These are phyloP conservation scores for Neurospora sp. DNA, from an alignment of 495 filamentous ascomycete genomes.

Conservation along the genomic window DNA sequence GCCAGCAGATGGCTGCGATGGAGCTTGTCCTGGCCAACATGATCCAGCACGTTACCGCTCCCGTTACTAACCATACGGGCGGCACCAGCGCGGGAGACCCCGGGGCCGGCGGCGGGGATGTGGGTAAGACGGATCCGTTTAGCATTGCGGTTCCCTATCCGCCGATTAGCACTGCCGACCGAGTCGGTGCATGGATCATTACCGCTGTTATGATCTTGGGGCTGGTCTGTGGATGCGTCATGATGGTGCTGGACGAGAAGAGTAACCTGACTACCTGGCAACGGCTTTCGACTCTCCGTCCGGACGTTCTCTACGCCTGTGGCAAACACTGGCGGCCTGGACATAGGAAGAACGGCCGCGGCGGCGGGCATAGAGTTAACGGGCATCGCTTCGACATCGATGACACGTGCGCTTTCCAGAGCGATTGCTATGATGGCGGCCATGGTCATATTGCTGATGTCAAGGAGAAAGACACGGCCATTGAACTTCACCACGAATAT, in stretches of 20 bases:
- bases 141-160: slow-evolving; percentile 7
- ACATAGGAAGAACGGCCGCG: background rate
- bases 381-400: background rate
- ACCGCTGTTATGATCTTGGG: slow-evolving; percentile 36
- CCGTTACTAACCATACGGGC: slow-evolving; percentile 55
- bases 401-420: background rate
- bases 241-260: slow-evolving; percentile 28
- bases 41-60: slow-evolving; percentile 35
- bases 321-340: background rate
- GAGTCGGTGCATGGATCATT: slow-evolving; percentile 50
- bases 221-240: slow-evolving; percentile 21
- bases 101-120: slow-evolving; percentile 45
- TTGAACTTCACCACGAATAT: background rate
- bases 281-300: background rate
- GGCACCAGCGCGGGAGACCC: slow-evolving; percentile 70
- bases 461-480: background rate
- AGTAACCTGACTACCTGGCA: background rate
- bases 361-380: background rate
- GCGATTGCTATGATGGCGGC: background rate
- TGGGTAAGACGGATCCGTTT: slow-evolving; percentile 20
- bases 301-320: background rate
- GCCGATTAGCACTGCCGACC: slow-evolving; percentile 41
- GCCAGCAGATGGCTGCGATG: slow-evolving; percentile 63
- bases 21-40: slow-evolving; percentile 54
- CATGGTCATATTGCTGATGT: background rate